Evolutionary conservation across 2,329 filamentous ascomycete species (phyloP).

Genomic region (Fusarium ambrosium): DNA sequence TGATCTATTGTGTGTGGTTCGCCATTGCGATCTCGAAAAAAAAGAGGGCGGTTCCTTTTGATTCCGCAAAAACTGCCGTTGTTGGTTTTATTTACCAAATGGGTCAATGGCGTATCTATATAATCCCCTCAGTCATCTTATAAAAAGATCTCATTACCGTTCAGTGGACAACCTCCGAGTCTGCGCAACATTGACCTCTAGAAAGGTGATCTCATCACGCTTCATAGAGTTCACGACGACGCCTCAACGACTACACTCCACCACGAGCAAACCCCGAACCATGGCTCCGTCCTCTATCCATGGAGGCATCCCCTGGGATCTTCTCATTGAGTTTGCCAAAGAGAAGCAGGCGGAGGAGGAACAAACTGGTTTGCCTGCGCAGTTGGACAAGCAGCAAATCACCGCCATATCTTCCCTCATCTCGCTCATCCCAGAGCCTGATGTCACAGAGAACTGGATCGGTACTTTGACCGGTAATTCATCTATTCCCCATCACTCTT

Average conservation of each 20-base stretch:
- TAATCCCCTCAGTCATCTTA: neutral
- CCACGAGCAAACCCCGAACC: neutral
- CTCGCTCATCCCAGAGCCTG: slow-evolving; percentile 46
- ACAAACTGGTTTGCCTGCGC: slow-evolving; percentile 47
- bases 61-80: neutral
- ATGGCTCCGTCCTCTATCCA: slow-evolving; percentile 8
- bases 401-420: slow-evolving; percentile 58
- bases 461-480: slow-evolving; percentile 46
- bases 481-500: neutral
- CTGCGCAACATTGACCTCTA: neutral
- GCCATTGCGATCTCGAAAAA: slow-evolving; percentile 21
- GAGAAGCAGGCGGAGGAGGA: slow-evolving; percentile 33
- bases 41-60: slow-evolving; percentile 2
- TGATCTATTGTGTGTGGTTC: slow-evolving; percentile 15
- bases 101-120: neutral
- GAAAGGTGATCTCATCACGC: slow-evolving; percentile 4
- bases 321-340: slow-evolving; percentile 34
- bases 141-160: neutral
- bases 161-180: neutral
- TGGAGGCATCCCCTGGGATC: slow-evolving; percentile 32
- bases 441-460: slow-evolving; percentile 49
- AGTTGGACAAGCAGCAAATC: slow-evolving; percentile 55
- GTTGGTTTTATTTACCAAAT: neutral
- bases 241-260: neutral
- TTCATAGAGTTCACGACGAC: neutral